Evolutionary conservation across 169 alveolate genomes (phyloP).

Genomic region (Miamiensis avidus): DNA sequence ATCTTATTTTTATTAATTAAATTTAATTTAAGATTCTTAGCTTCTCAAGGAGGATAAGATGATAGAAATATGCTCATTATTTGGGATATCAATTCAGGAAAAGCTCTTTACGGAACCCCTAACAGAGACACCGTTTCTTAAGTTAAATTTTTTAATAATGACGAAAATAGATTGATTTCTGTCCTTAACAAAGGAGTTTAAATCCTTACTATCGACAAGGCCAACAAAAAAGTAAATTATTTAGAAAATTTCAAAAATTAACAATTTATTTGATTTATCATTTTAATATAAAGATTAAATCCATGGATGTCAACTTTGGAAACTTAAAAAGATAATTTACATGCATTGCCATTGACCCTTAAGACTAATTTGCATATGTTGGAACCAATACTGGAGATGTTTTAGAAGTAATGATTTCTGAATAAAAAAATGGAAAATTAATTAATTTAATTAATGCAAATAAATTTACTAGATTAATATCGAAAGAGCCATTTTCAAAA

Average conservation of each 20-base stretch:
- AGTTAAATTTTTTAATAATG: slow-evolving; percentile 76
- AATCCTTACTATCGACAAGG: slow-evolving; percentile 66
- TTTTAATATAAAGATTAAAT: slow-evolving; percentile 61
- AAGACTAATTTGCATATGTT: slow-evolving; percentile 84
- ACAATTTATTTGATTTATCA: slow-evolving; percentile 56
- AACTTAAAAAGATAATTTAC: slow-evolving; percentile 79
- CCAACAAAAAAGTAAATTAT: slow-evolving; percentile 52
- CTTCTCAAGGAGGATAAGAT: slow-evolving; percentile 93
- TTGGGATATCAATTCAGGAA: slow-evolving; percentile 89
- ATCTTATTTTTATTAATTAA: background rate
- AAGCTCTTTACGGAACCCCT: slow-evolving; percentile 89
- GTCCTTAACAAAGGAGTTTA: slow-evolving; percentile 84
- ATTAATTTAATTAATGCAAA: slow-evolving; percentile 31
- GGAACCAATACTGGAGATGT: slow-evolving; percentile 93
- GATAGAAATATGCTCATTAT: slow-evolving; percentile 88
- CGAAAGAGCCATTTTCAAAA: slow-evolving; percentile 71
- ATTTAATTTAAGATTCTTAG: slow-evolving; percentile 61
- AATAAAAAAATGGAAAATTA: no score
- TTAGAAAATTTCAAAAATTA: slow-evolving; percentile 44
- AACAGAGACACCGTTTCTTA: slow-evolving; percentile 87
- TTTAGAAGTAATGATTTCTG: slow-evolving; percentile 57
- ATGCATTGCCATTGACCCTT: slow-evolving; percentile 76
- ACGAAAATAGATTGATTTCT: slow-evolving; percentile 77
- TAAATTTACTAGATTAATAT: slow-evolving; percentile 51
- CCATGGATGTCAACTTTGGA: slow-evolving; percentile 79